These are phyloP conservation scores for Aspergillus melleus DNA, from an alignment of 2,329 filamentous ascomycete genomes.

Conservation along the genomic window DNA sequence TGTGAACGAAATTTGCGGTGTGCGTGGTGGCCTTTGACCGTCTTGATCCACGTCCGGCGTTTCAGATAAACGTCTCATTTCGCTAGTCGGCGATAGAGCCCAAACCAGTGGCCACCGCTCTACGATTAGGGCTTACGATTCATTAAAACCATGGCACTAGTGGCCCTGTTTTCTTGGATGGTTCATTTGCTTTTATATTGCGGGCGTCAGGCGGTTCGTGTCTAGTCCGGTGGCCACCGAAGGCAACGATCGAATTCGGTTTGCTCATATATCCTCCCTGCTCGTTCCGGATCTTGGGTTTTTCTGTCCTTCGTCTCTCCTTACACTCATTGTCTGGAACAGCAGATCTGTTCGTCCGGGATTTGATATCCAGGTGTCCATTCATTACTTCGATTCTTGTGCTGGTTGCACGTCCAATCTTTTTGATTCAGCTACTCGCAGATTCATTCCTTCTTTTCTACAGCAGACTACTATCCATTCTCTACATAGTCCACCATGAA, in stretches of 20 bases:
- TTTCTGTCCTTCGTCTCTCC: constrained; percentile 4
- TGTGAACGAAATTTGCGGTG: not conserved
- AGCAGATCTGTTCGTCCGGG: constrained; percentile 22
- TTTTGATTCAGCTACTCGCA: constrained; percentile 3
- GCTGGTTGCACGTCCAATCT: constrained; percentile 22
- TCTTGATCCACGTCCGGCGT: constrained; percentile 20
- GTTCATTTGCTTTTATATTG: constrained; percentile 20
- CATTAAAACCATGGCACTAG: constrained; percentile 11
- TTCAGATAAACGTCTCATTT: constrained; percentile 30
- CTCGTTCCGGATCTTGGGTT: not conserved
- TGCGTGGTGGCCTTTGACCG: not conserved
- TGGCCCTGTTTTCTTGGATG: constrained; percentile 1
- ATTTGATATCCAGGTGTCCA: constrained; percentile 31
- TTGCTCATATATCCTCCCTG: not conserved
- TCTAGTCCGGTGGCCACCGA: not conserved
- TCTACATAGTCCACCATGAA: constrained; percentile 24
- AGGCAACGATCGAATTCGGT: not conserved
- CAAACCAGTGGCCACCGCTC: constrained; percentile 5
- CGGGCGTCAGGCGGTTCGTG: constrained; percentile 1
- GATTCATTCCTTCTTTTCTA: not conserved
- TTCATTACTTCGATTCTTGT: constrained; percentile 16
- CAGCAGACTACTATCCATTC: not conserved
- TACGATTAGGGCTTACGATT: not conserved
- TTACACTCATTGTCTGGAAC: constrained; percentile 24
- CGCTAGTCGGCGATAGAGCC: constrained; percentile 7